phyloP scores from a whole-genome alignment of 306 rosid species.

The Cyclanthera cordifolia region DNA sequence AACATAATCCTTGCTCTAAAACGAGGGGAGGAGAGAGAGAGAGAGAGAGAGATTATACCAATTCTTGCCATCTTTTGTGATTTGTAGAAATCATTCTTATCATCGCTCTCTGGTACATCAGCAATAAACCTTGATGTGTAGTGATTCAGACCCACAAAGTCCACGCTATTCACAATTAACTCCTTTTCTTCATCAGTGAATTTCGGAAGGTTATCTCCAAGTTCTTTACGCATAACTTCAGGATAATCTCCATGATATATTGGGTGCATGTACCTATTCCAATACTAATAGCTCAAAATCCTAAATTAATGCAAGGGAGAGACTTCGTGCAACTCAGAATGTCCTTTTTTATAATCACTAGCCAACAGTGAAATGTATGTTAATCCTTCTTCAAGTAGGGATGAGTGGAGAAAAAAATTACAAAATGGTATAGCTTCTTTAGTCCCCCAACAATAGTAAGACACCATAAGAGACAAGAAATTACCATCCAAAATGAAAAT shows the following conservation, averaged over 20 bases:
- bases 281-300: neutral
- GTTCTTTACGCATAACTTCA: slow-evolving; percentile 49
- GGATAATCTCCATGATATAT: slow-evolving; percentile 77
- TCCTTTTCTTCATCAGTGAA: slow-evolving; percentile 69
- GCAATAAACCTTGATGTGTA: slow-evolving; percentile 82
- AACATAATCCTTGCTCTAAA: neutral
- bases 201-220: slow-evolving; percentile 76
- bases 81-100: slow-evolving; percentile 31
- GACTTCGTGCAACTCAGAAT: neutral
- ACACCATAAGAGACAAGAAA: neutral
- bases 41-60: slow-evolving; percentile 30
- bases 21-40: neutral
- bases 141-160: slow-evolving; percentile 77
- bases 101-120: slow-evolving; percentile 29
- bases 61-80: slow-evolving; percentile 45
- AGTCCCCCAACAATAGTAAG: neutral
- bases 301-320: slow-evolving; percentile 2
- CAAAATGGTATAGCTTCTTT: neutral
- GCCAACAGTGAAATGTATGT: neutral
- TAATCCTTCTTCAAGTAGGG: neutral
- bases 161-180: slow-evolving; percentile 44
- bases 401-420: neutral
- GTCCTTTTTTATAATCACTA: neutral
- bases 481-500: slow-evolving; percentile 92
- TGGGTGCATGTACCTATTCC: slow-evolving; percentile 65